These are phyloP conservation scores for Phytophthora fragariae DNA, from an alignment of 352 stramenopile genomes.

Conservation along the genomic window DNA sequence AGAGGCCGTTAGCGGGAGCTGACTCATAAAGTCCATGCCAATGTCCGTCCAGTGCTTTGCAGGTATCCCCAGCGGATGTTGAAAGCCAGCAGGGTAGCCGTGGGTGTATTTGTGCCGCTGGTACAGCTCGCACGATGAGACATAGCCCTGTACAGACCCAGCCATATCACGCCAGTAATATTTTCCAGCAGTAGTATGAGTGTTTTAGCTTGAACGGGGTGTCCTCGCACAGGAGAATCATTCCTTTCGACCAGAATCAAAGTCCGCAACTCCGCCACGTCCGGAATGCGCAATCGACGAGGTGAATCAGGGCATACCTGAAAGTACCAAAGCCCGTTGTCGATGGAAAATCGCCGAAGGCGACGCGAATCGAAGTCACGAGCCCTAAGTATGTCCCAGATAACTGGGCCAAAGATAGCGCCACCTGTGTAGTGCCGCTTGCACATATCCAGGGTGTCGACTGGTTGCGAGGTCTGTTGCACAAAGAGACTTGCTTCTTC, in stretches of 20 bases:
- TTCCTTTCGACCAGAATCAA: neutral
- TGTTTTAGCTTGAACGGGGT: neutral
- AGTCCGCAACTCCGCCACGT: neutral
- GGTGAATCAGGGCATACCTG: neutral
- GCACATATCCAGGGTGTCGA: neutral
- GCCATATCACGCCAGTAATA: constrained; percentile 1
- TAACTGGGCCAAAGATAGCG: neutral
- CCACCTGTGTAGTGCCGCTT: neutral
- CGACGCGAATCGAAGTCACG: neutral
- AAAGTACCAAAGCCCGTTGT: neutral
- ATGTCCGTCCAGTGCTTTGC: neutral
- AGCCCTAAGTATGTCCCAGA: neutral
- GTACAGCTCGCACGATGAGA: neutral
- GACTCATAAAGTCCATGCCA: neutral
- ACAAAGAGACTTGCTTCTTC: too few species aligned
- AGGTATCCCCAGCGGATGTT: neutral
- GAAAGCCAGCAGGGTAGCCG: neutral
- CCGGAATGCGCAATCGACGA: neutral
- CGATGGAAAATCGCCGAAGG: neutral
- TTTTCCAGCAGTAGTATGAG: neutral
- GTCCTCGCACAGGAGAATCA: neutral
- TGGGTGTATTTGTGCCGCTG: neutral
- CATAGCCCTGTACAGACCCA: neutral
- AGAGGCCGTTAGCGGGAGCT: too few species aligned
- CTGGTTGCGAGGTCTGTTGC: too few species aligned